Conservation (phyloP, 169 alveolate genomes). For the Plasmodium gallinaceum region DNA sequence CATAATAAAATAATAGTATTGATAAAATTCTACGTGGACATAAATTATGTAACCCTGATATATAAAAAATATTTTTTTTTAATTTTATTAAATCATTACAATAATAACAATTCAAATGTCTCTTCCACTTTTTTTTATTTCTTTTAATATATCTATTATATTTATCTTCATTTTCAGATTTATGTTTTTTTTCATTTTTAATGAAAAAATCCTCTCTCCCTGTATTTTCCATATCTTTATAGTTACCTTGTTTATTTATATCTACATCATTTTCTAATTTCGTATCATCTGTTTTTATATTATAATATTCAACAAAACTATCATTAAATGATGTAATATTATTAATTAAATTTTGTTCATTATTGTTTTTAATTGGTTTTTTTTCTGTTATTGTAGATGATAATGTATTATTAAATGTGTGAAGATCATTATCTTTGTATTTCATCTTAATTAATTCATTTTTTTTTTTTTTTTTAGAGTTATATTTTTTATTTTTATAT, state of each 20-base stretch:
- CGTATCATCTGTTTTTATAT: not conserved
- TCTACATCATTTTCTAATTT: not conserved
- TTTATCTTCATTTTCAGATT: not conserved
- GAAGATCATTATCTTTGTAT: not conserved
- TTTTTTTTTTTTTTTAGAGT: not conserved
- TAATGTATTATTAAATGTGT: not conserved
- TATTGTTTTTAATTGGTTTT: too few relatives aligned
- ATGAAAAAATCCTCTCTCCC: not conserved
- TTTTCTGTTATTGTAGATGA: not conserved
- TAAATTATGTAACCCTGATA: constrained; percentile 59
- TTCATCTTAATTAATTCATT: not conserved
- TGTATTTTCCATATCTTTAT: not conserved
- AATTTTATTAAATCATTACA: constrained; percentile 52
- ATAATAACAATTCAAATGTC: constrained; percentile 43
- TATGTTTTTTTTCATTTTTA: not conserved
- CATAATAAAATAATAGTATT: constrained; percentile 40
- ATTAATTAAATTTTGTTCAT: too few relatives aligned
- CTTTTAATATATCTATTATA: not conserved
- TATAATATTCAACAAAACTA: not conserved
- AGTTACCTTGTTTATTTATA: not conserved
- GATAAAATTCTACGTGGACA: constrained; percentile 60
- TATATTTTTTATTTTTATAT: constrained; percentile 18
- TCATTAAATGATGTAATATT: too few relatives aligned
- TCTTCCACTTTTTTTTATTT: constrained; percentile 17
- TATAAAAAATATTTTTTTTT: constrained; percentile 25